Conservation (phyloP, 2,329 filamentous ascomycete species). For the Cadophora sp. region DNA sequence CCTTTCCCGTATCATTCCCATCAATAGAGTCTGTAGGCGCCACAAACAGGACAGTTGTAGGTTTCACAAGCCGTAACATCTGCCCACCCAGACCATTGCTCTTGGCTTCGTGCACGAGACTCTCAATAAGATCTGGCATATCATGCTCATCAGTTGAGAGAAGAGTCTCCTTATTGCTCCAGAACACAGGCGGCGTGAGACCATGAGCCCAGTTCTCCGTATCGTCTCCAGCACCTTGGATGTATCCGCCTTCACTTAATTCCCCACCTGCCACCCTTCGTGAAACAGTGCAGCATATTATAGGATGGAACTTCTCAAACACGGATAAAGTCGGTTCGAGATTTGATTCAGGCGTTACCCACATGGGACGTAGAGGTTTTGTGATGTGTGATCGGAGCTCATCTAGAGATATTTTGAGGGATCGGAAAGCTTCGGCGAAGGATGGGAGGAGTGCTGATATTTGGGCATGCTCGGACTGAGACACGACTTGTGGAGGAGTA, state of each 20-base stretch:
- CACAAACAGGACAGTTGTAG: conserved; percentile 42
- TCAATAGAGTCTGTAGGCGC: conserved; percentile 30
- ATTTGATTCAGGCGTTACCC: conserved; percentile 76
- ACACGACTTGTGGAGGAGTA: conserved; percentile 75
- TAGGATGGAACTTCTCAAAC: conserved; percentile 68
- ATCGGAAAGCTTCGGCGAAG: conserved; percentile 60
- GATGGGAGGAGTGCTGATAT: conserved; percentile 63
- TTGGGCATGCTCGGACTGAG: conserved; percentile 78
- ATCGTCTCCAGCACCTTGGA: conserved; percentile 95
- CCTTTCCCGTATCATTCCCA: not conserved
- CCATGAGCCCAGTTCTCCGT: conserved; percentile 91
- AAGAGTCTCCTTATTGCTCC: conserved; percentile 69
- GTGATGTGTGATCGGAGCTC: conserved; percentile 61
- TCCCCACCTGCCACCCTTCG: conserved; percentile 73
- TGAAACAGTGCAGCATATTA: conserved; percentile 88
- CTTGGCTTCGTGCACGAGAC: conserved; percentile 48
- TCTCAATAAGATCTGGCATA: conserved; percentile 57
- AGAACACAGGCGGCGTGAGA: conserved; percentile 81
- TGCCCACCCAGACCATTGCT: not conserved
- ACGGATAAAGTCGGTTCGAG: conserved; percentile 50
- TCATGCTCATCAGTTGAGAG: conserved; percentile 71
- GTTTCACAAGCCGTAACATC: conserved; percentile 34
- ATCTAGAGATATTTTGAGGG: conserved; percentile 66
- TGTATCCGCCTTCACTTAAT: conserved; percentile 75
- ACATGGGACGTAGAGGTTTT: conserved; percentile 79